phyloP scores from a whole-genome alignment of 352 stramenopile genomes.

The Phytophthora pini region DNA sequence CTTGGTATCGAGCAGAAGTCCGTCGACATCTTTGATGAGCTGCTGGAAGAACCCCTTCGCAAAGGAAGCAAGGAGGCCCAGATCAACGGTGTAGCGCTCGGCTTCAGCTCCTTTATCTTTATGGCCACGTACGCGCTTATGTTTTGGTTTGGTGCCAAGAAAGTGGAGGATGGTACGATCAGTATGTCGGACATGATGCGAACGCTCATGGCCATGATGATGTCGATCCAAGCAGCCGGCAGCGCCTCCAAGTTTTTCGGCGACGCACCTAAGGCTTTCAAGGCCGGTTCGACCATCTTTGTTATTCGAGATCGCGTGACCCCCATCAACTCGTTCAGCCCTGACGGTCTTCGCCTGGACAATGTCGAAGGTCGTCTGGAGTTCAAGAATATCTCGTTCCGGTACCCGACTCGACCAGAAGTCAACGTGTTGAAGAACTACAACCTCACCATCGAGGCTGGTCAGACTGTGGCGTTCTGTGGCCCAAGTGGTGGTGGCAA shows the following conservation, averaged over 20 bases:
- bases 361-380: conserved; percentile 44
- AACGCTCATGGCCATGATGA: conserved; percentile 58
- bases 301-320: conserved; percentile 38
- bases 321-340: conserved; percentile 48
- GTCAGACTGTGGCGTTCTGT: conserved; percentile 64
- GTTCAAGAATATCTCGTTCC: conserved; percentile 76
- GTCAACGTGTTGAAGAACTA: conserved; percentile 81
- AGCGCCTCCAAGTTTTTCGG: conserved; percentile 34
- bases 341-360: conserved; percentile 18
- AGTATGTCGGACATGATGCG: conserved; percentile 52
- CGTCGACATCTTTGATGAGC: conserved; percentile 24
- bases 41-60: conserved; percentile 34
- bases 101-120: conserved; percentile 70
- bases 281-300: conserved; percentile 49
- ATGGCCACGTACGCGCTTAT: conserved; percentile 58
- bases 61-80: conserved; percentile 42
- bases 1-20: conserved; percentile 44
- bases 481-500: conserved; percentile 51
- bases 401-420: conserved; percentile 70
- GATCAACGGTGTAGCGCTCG: conserved; percentile 55
- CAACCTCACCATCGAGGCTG: conserved; percentile 76
- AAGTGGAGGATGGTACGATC: conserved; percentile 49
- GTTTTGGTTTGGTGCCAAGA: conserved; percentile 70
- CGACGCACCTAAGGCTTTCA: conserved; percentile 74
- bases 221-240: conserved; percentile 39